Base-by-base conservation (phyloP, 768 basidiomycete species). In the Xanthoconium purpureum region DNA sequence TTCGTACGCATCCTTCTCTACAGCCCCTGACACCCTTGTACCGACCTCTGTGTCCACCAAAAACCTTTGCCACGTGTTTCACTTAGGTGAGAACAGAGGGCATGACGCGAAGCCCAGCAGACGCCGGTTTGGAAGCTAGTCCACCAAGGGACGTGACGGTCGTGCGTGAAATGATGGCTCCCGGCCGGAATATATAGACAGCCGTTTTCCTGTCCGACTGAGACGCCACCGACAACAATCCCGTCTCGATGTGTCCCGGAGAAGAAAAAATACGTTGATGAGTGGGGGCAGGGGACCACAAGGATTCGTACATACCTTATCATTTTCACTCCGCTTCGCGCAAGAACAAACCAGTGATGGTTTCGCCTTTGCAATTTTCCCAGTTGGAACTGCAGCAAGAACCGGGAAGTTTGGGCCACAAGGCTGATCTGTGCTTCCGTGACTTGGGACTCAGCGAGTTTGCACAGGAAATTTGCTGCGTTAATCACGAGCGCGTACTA, bases 21-120 rank as follows among this genome's bases (percentile, higher is more conserved):
- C 56, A 8, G 52, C 37, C 1, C 55, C 56, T 18, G 69, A 60
- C 15, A 67, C 59, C 13, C 67, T 63, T 3, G 69, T 56, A 14
- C 67, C 68, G 8, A 68, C 67, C 5, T 65, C 61, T 7, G 58
- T 60, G 35, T 69, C 67, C n/a, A 69, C 68, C 37, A 69, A 47
- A 3, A 68, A 24, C 65, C 17, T 52, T 58, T 1, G 63, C 58
- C 8, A 65, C 58, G 3, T 51, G 55, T 29, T 61, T 68, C 24
- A 69, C 57, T 10, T 62, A 57, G 52, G 47, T 58, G 40, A 69
- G 24, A n/a, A 68, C 12, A 10, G 62, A 66, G 10, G 67, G 65
- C 59, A 69, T 55, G 37, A 52, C 50, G 6, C 58, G 54, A 9
- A 66, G 55, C 7, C 65, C 63, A 2, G 63, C 66, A 3, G 58